Percentiles rank a stretch among this genome's conserved stretches.
Conservation (phyloP, 768 basidiomycete genomes). For the Lentinula sp. region DNA sequence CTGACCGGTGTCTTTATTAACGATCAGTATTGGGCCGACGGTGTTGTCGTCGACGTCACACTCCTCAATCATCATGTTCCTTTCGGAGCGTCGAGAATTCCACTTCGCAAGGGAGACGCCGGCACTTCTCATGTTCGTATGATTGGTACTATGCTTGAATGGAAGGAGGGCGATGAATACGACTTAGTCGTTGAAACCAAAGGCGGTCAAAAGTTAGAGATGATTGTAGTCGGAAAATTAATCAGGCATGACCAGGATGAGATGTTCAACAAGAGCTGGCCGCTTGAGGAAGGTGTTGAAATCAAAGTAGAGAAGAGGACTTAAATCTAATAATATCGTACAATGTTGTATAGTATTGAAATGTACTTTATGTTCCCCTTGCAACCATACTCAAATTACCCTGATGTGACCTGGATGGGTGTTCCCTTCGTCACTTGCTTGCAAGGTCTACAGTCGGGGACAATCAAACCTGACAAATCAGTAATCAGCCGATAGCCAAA, state of each 20-base stretch:
- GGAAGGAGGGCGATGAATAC: not conserved
- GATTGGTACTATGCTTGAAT: not conserved
- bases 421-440: too few species aligned
- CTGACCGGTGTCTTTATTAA: not conserved
- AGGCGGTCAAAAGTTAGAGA: not conserved
- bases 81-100: not conserved
- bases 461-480: too few species aligned
- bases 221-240: not conserved
- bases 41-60: not conserved
- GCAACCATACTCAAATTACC: too few species aligned
- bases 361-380: not conserved
- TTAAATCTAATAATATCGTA: not conserved
- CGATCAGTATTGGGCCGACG: not conserved
- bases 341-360: not conserved
- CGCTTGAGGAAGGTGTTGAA: not conserved
- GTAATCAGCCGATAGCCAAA: too few species aligned
- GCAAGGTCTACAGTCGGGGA: too few species aligned
- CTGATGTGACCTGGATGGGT: too few species aligned
- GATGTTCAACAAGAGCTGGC: not conserved
- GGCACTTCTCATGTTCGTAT: not conserved
- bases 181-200: not conserved
- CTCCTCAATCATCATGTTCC: not conserved
- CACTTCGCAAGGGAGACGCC: not conserved
- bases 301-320: not conserved
- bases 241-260: not conserved